Percentiles rank a stretch among this genome's conserved stretches.
Evolutionary conservation across 2,329 filamentous ascomycete species (phyloP).

Genomic region (Pleochaeta shiraiana): DNA sequence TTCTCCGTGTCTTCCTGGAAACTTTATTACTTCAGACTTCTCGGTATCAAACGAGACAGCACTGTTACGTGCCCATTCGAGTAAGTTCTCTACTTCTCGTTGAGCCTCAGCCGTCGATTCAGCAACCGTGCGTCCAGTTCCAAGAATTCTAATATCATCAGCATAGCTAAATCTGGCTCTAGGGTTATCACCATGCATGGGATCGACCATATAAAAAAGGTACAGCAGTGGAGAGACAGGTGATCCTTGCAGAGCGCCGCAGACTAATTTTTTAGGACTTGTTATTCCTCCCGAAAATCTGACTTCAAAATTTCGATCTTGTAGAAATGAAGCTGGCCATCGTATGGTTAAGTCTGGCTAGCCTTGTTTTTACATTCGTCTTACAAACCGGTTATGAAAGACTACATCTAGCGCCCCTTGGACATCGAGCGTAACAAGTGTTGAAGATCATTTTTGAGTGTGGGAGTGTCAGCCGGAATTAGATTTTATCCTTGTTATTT

Average conservation of each 20-base stretch:
- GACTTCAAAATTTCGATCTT: background rate
- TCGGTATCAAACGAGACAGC: background rate
- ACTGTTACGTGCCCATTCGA: background rate
- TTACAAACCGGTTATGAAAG: background rate
- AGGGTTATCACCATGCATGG: background rate
- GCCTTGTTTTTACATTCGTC: background rate
- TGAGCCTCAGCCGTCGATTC: background rate
- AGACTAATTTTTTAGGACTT: background rate
- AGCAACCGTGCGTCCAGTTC: background rate
- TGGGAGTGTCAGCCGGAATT: no score
- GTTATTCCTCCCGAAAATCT: background rate
- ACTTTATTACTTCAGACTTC: background rate
- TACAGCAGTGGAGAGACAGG: background rate
- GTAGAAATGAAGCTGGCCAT: background rate
- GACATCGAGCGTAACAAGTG: background rate
- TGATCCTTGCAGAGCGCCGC: background rate
- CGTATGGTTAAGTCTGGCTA: background rate
- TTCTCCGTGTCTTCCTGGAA: background rate
- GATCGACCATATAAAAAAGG: background rate
- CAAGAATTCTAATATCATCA: background rate
- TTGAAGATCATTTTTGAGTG: background rate
- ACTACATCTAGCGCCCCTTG: background rate
- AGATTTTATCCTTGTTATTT: no score
- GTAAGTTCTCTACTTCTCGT: background rate
- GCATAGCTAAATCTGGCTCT: background rate